Base-by-base conservation (phyloP, 441 rosid species). In the Pelargonium myrrhifolium region DNA sequence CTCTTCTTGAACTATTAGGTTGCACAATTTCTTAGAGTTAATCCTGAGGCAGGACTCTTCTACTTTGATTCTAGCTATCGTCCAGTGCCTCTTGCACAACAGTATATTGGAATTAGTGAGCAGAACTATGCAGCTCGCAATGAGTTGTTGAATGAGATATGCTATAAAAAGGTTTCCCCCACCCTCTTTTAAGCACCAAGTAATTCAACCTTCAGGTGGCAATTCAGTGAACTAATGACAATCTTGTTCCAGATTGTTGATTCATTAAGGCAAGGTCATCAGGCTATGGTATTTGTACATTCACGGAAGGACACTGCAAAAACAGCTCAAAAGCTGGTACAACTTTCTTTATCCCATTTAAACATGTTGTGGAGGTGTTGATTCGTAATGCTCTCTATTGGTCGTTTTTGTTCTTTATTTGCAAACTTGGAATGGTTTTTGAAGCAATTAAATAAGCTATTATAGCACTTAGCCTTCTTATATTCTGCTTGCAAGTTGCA, bases 21-120 rank as follows among this genome's bases (percentile, higher is more conserved):
- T 85, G 99, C 94, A 68, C 97, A 94, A 77, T 94, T 94, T 85
- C 80, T 94, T 49, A 88, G 97, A 80, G 99, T 94, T 70, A 94
- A 88, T 78, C 86, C 90, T 61, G 96, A 91, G 79, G 72, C 84
- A 61, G 99, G 99, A 73, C 94, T 94, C 68, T 94, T 91, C 81
- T 91, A 81, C 88, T 94, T 94, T 78, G 99, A 94, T 83, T 85
- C 99, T 68, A 94, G 97, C 80, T 94, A 91, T 82, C 97, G 99
- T 65, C 99, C 97, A 12, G 96, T 94, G 75, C 97, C 99, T 74
- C 90, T 94, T 71, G 97, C 97, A 37, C 99, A 94, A 71, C 97
- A 94, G 71, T 94, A 94, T 78, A 94, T 94, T 77, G 99, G 99
- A 75, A 89, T 94, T 53, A 91, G 90, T 76, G 99, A 89, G 89